A percentile compares a stretch with the other conserved stretches of the same genome.
These are phyloP conservation scores for Rachicladosporium sp. DNA, from an alignment of 2,329 filamentous ascomycete species.

Conservation along the genomic window DNA sequence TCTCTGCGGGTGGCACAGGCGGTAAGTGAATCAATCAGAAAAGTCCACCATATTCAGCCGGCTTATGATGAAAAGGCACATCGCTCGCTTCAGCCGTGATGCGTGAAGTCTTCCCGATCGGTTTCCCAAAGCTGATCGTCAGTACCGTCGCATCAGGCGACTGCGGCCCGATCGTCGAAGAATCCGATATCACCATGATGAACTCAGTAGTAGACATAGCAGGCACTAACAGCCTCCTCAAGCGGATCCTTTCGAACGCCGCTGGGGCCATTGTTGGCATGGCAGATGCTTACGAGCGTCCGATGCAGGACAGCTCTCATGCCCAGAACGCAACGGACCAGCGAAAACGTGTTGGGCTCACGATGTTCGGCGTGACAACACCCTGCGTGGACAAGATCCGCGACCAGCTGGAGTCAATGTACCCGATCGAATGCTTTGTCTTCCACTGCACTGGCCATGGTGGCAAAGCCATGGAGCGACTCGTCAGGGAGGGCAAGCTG, in stretches of 20 bases:
- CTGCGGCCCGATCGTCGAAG: constrained; percentile 50
- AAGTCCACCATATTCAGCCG: constrained; percentile 13
- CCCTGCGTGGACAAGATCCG: constrained; percentile 49
- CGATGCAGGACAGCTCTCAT: constrained; percentile 1
- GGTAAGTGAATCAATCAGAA: neutral
- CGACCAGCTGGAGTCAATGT: constrained; percentile 33
- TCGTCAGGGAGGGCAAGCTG: constrained; percentile 45
- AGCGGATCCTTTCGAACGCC: constrained; percentile 49
- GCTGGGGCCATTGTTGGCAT: constrained; percentile 49
- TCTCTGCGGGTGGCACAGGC: constrained; percentile 50
- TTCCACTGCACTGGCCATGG: constrained; percentile 62
- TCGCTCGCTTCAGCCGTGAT: constrained; percentile 49
- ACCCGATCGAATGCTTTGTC: constrained; percentile 46
- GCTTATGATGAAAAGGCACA: constrained; percentile 28
- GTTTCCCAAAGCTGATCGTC: constrained; percentile 58
- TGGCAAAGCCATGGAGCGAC: constrained; percentile 55
- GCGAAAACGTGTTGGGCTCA: constrained; percentile 47
- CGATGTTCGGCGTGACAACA: constrained; percentile 66
- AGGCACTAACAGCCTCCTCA: constrained; percentile 49
- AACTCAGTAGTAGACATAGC: constrained; percentile 61
- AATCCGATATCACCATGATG: constrained; percentile 58
- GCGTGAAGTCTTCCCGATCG: constrained; percentile 48
- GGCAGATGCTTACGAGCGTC: constrained; percentile 33
- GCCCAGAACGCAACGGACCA: neutral
- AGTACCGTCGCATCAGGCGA: constrained; percentile 59